Conservation (phyloP, 139 green algal genomes). For the Chlorella sp. region DNA sequence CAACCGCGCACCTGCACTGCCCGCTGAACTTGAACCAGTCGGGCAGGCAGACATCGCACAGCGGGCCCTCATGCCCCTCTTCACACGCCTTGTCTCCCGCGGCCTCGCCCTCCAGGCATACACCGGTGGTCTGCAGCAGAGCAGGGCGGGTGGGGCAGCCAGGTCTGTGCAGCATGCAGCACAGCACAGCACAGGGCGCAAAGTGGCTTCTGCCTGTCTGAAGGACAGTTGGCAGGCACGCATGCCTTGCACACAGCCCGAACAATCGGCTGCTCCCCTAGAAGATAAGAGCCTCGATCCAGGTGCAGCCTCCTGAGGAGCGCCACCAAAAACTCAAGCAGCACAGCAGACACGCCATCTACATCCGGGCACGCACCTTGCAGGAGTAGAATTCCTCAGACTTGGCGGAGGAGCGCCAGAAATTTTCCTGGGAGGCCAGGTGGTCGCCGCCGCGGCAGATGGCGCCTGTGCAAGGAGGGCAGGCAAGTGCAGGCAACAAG, state of each 20-base stretch:
- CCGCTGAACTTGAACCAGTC: constrained; percentile 41
- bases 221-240: too few relatives aligned
- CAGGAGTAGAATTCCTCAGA: constrained; percentile 33
- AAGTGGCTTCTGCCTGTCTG: too few relatives aligned
- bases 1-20: constrained; percentile 29
- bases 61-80: constrained; percentile 40
- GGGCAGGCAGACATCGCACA: constrained; percentile 46
- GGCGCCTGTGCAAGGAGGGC: constrained; percentile 13
- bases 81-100: constrained; percentile 35
- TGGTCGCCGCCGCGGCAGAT: constrained; percentile 26
- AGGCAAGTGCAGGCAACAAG: too few relatives aligned
- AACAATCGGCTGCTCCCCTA: too few relatives aligned
- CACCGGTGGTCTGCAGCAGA: not conserved
- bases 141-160: too few relatives aligned
- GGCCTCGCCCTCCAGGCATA: constrained; percentile 33
- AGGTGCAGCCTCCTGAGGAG: too few relatives aligned
- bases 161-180: too few relatives aligned
- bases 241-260: too few relatives aligned
- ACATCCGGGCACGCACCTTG: not conserved
- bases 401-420: constrained; percentile 27
- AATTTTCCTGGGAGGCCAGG: constrained; percentile 25
- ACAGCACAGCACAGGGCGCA: too few relatives aligned
- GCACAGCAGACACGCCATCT: too few relatives aligned
- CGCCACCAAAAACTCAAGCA: too few relatives aligned
- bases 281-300: too few relatives aligned